phyloP scores from a whole-genome alignment of 768 basidiomycete species.

The Clavulina sp. region DNA sequence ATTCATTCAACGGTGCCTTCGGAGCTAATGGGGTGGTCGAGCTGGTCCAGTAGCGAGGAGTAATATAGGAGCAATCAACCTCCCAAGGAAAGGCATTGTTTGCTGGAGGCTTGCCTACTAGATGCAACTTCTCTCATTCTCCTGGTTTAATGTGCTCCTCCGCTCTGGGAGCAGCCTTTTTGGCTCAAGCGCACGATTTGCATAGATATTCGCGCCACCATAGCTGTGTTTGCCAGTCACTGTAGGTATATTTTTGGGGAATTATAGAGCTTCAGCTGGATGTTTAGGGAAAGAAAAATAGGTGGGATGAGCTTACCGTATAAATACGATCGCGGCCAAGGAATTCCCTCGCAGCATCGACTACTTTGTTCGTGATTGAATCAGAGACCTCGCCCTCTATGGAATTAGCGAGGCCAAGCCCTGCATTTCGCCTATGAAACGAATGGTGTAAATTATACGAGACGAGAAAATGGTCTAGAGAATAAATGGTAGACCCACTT shows the following conservation, averaged over 20 bases:
- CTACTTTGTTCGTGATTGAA: neutral
- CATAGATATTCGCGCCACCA: neutral
- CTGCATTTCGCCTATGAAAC: too few species aligned
- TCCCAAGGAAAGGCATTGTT: constrained; percentile 7
- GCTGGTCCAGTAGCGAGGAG: too few species aligned
- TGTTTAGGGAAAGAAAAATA: too few species aligned
- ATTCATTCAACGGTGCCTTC: too few species aligned
- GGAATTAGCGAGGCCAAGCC: too few species aligned
- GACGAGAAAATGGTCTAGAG: too few species aligned
- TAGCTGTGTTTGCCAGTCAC: neutral
- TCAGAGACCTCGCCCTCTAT: constrained; percentile 5
- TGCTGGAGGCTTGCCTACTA: constrained; percentile 1
- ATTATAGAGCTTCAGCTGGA: neutral
- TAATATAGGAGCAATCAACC: constrained; percentile 7
- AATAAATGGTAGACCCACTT: too few species aligned
- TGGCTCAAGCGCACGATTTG: neutral
- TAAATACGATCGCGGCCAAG: neutral
- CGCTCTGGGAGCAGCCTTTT: neutral
- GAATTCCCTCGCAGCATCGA: constrained; percentile 1
- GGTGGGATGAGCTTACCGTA: too few species aligned
- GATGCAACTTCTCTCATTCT: neutral
- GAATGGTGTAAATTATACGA: too few species aligned
- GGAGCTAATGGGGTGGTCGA: too few species aligned
- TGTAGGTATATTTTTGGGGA: neutral
- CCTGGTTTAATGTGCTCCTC: neutral